These are phyloP conservation scores for Pseudofabraea citricarpa DNA, from an alignment of 2,329 filamentous ascomycete species.

Conservation along the genomic window DNA sequence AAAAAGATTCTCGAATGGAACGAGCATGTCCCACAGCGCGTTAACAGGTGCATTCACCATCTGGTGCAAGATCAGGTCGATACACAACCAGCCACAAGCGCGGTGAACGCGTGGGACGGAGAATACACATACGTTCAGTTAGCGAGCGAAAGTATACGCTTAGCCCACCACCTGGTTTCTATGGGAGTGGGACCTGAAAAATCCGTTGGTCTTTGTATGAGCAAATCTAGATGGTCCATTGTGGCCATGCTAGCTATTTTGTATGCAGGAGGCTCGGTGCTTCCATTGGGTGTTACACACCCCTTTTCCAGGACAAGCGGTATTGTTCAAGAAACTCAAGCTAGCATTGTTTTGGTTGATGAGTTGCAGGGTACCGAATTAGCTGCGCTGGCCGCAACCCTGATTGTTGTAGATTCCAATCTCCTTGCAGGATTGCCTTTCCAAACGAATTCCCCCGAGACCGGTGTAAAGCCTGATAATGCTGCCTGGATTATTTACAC, in stretches of 20 bases:
- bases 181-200: conserved; percentile 10
- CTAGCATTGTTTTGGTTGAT: conserved; percentile 3
- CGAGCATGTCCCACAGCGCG: neutral
- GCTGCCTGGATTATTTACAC: conserved; percentile 12
- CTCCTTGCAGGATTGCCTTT: neutral
- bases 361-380: neutral
- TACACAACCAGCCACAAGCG: conserved; percentile 4
- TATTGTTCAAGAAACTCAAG: conserved; percentile 1
- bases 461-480: conserved; percentile 3
- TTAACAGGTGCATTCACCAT: conserved; percentile 8
- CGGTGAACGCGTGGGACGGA: conserved; percentile 8
- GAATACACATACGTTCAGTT: conserved; percentile 9
- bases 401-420: conserved; percentile 2
- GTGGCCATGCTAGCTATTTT: conserved; percentile 23
- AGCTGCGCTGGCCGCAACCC: neutral
- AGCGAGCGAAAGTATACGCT: conserved; percentile 2
- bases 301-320: neutral
- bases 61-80: conserved; percentile 5
- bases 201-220: conserved; percentile 15
- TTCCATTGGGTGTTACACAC: conserved; percentile 11
- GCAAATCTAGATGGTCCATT: conserved; percentile 21
- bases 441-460: neutral
- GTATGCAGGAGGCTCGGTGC: conserved; percentile 17
- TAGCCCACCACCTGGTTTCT: conserved; percentile 5
- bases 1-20: conserved; percentile 2